phyloP scores from a whole-genome alignment of 2,329 filamentous ascomycete genomes.

The Microascus cirrosus region DNA sequence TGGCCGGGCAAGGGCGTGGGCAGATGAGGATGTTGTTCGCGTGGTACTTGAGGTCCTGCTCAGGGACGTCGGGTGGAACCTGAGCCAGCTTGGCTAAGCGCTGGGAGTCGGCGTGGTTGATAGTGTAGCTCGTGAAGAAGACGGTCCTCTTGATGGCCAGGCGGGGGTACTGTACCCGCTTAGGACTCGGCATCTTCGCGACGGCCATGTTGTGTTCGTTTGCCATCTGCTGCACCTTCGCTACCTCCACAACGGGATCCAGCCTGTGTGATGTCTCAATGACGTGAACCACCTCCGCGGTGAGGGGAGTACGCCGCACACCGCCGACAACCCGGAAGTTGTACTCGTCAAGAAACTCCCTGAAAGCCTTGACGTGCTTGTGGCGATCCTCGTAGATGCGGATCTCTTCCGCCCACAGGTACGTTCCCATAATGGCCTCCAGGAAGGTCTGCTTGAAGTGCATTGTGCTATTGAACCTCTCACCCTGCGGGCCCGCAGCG shows the following conservation, averaged over 20 bases:
- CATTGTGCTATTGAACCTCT: constrained; percentile 76
- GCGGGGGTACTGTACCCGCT: neutral
- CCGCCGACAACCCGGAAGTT: constrained; percentile 37
- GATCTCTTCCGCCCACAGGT: constrained; percentile 71
- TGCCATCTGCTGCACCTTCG: constrained; percentile 80
- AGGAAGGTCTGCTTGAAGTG: constrained; percentile 85
- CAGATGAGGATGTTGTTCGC: constrained; percentile 89
- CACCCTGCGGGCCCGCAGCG: constrained; percentile 64
- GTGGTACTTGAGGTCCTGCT: constrained; percentile 66
- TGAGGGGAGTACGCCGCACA: constrained; percentile 45
- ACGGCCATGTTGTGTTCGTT: constrained; percentile 69
- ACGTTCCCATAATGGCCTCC: constrained; percentile 72
- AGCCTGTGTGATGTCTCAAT: constrained; percentile 62
- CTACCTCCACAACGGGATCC: constrained; percentile 68
- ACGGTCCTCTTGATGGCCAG: constrained; percentile 76
- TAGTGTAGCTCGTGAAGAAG: constrained; percentile 87
- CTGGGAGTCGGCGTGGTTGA: constrained; percentile 60
- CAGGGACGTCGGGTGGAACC: constrained; percentile 48
- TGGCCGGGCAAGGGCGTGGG: constrained; percentile 59
- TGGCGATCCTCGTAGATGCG: constrained; percentile 59
- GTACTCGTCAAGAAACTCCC: constrained; percentile 70
- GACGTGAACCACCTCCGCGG: constrained; percentile 77
- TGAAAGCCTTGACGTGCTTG: constrained; percentile 67
- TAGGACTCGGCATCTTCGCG: constrained; percentile 10
- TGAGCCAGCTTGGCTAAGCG: constrained; percentile 60